Percentiles rank a stretch among this genome's conserved stretches.
Conservation (phyloP, 495 filamentous ascomycete species). For the Penicillium taxi region DNA sequence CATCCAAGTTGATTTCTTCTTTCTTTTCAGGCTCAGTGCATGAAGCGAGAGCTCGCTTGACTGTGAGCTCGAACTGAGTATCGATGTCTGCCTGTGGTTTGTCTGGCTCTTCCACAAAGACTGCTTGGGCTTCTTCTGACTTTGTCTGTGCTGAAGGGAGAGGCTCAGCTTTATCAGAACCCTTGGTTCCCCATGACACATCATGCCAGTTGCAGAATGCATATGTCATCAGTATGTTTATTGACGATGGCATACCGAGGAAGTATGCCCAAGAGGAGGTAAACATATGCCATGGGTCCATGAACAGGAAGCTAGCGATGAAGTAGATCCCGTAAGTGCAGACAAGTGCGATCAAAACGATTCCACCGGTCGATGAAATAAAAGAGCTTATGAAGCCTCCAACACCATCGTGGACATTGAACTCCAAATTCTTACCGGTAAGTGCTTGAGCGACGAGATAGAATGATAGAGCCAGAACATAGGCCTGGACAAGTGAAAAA, state of each 20-base stretch:
- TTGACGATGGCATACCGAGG: slow-evolving; percentile 54
- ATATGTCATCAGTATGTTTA: slow-evolving; percentile 96
- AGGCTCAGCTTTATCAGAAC: slow-evolving; percentile 86
- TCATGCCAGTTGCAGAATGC: slow-evolving; percentile 99
- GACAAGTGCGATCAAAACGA: slow-evolving; percentile 75
- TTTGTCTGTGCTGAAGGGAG: slow-evolving; percentile 77
- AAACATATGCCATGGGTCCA: slow-evolving; percentile 99
- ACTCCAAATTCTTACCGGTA: slow-evolving; percentile 40
- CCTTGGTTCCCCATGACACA: slow-evolving; percentile 98
- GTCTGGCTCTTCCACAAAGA: slow-evolving; percentile 85
- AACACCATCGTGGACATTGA: slow-evolving; percentile 41
- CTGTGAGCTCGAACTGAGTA: slow-evolving; percentile 85
- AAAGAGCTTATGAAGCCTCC: slow-evolving; percentile 56
- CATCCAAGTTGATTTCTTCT: slow-evolving; percentile 73
- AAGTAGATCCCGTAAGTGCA: slow-evolving; percentile 96
- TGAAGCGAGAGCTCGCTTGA: slow-evolving; percentile 77
- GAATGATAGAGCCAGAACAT: slow-evolving; percentile 74
- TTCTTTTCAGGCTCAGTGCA: slow-evolving; percentile 60
- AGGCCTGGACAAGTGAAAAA: slow-evolving; percentile 79
- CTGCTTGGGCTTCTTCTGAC: slow-evolving; percentile 66
- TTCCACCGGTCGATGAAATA: slow-evolving; percentile 61
- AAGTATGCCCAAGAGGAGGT: slow-evolving; percentile 77
- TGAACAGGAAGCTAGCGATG: slow-evolving; percentile 87
- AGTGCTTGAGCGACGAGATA: slow-evolving; percentile 82
- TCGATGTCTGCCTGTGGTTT: slow-evolving; percentile 95